A percentile compares a stretch with the other conserved stretches of the same genome.
Evolutionary conservation across 345 rosid species (phyloP).

Genomic region (Salix caprea): DNA sequence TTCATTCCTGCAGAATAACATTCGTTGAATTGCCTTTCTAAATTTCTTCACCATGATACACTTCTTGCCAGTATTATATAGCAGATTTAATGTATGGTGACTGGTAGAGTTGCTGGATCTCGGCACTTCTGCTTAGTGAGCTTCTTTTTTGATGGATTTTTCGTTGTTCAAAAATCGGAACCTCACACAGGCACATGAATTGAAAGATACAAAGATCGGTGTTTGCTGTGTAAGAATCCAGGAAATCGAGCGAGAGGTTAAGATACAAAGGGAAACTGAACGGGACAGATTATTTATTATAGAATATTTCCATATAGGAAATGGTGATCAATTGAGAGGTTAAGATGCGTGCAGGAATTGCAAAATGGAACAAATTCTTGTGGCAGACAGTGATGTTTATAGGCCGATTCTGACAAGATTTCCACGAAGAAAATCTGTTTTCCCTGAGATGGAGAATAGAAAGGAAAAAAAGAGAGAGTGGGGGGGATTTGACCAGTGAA

Average conservation of each 20-base stretch:
- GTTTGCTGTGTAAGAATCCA: neutral
- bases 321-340: neutral
- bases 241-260: neutral
- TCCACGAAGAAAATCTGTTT: neutral
- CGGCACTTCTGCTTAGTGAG: neutral
- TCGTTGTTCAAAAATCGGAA: neutral
- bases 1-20: neutral
- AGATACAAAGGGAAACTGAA: neutral
- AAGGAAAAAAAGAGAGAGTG: neutral
- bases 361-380: conserved; percentile 7
- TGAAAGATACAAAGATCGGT: neutral
- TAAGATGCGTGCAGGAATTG: neutral
- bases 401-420: neutral
- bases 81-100: neutral
- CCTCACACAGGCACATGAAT: neutral
- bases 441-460: neutral
- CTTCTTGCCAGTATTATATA: neutral
- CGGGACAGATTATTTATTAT: neutral
- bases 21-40: neutral
- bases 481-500: neutral
- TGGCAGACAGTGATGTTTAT: conserved; percentile 2
- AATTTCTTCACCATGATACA: neutral
- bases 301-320: neutral
- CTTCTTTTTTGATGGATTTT: neutral
- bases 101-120: neutral